phyloP scores from a whole-genome alignment of 768 basidiomycete species.

The Leccinum imitatum region DNA sequence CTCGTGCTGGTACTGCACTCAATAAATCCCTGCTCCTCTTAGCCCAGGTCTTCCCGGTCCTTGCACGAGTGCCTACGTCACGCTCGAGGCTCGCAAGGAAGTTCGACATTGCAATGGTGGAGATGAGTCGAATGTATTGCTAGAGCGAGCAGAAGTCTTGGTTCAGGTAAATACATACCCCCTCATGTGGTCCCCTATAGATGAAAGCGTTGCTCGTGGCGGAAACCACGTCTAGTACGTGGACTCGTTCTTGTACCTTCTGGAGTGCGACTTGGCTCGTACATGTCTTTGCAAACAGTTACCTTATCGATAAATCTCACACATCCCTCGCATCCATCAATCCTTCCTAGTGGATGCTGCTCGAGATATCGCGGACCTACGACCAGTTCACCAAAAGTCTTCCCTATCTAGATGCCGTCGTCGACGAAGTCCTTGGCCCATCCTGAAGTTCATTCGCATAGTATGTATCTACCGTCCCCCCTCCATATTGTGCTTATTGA shows the following conservation, averaged over 20 bases:
- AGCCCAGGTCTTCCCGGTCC: conserved; percentile 36
- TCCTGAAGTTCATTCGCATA: conserved; percentile 19
- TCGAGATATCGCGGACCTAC: conserved; percentile 53
- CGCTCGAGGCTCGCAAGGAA: conserved; percentile 28
- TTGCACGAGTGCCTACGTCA: conserved; percentile 37
- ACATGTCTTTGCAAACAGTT: conserved; percentile 4
- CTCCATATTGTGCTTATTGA: not conserved
- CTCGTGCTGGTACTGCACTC: conserved; percentile 17
- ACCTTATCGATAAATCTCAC: conserved; percentile 12
- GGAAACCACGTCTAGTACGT: conserved; percentile 24
- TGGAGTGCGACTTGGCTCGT: not conserved
- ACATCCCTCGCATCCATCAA: not conserved
- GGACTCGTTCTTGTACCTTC: not conserved
- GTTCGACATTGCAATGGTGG: conserved; percentile 36
- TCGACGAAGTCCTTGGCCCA: conserved; percentile 44
- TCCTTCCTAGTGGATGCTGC: conserved; percentile 48
- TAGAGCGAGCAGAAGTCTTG: conserved; percentile 28
- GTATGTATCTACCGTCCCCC: conserved; percentile 3
- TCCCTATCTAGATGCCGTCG: conserved; percentile 54
- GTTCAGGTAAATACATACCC: too few relatives aligned
- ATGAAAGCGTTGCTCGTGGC: conserved; percentile 19
- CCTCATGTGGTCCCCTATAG: not conserved
- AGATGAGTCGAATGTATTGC: conserved; percentile 36
- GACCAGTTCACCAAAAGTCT: conserved; percentile 50
- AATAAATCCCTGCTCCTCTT: conserved; percentile 32